A percentile compares a stretch with the other conserved stretches of the same genome.
phyloP scores from a whole-genome alignment of 176 grass and related monocot species.

The Triticum dicoccoides region DNA sequence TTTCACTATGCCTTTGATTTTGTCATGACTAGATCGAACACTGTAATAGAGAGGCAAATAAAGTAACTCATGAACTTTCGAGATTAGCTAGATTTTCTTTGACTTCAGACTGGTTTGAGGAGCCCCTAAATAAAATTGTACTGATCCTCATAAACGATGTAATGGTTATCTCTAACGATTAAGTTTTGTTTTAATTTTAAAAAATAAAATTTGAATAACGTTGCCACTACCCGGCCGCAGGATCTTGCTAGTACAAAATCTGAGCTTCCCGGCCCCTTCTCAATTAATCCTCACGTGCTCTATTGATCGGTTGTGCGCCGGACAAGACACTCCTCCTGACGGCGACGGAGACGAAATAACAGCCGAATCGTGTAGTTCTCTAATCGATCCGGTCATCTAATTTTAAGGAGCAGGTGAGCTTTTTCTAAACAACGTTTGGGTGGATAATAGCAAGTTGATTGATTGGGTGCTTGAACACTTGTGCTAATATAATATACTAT shows the following conservation, averaged over 20 bases:
- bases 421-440: neutral
- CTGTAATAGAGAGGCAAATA: too few species aligned
- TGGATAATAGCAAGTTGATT: neutral
- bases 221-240: neutral
- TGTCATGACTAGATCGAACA: too few species aligned
- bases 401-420: neutral
- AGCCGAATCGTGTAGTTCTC: neutral
- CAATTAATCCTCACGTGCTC: slow-evolving; percentile 27
- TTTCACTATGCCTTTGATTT: too few species aligned
- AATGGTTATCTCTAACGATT: too few species aligned
- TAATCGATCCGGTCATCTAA: neutral
- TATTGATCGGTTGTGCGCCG: neutral
- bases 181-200: too few species aligned
- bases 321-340: neutral
- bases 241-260: neutral
- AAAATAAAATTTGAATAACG: neutral
- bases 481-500: too few species aligned
- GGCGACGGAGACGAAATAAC: slow-evolving; percentile 10
- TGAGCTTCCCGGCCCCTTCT: slow-evolving; percentile 17
- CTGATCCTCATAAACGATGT: too few species aligned
- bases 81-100: too few species aligned
- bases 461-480: too few species aligned
- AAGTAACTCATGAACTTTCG: too few species aligned
- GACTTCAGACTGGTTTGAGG: too few species aligned
- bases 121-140: too few species aligned